Percentiles rank a stretch among this genome's conserved stretches.
These are phyloP conservation scores for Phaffia rhodozyma DNA, from an alignment of 1,284 basidiomycete species.

Conservation along the genomic window DNA sequence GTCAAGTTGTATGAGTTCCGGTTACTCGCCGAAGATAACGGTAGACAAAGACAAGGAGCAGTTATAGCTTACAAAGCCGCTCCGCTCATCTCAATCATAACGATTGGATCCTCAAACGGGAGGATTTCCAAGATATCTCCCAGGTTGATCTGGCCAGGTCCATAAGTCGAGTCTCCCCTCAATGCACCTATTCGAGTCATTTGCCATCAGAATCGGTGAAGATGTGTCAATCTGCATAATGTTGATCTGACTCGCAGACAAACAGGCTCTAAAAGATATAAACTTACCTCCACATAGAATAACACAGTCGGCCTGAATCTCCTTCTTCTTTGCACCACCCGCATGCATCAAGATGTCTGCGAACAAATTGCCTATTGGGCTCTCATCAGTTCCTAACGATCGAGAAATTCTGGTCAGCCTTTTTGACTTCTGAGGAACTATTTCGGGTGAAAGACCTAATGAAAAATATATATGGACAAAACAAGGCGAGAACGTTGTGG, in stretches of 20 bases:
- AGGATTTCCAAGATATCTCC: conserved; percentile 77
- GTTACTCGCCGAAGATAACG: too few species aligned
- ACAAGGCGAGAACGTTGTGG: background rate
- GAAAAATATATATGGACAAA: background rate
- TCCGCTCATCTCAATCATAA: conserved; percentile 73
- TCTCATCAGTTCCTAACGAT: conserved; percentile 40
- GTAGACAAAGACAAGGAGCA: too few species aligned
- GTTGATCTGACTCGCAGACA: background rate
- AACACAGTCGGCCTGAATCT: conserved; percentile 59
- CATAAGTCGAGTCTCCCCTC: conserved; percentile 74
- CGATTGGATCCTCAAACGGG: conserved; percentile 75
- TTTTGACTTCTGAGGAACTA: background rate
- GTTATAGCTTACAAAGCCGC: conserved; percentile 28
- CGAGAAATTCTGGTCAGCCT: background rate
- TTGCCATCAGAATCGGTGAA: background rate
- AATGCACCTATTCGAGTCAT: conserved; percentile 50
- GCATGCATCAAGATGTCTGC: conserved; percentile 74
- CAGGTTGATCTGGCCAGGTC: conserved; percentile 66
- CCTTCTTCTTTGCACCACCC: conserved; percentile 42
- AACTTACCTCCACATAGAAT: conserved; percentile 50
- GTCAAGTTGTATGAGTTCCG: too few species aligned
- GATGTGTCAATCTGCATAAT: background rate
- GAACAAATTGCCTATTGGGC: conserved; percentile 74
- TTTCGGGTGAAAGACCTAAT: background rate
- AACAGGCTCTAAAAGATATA: background rate